Evolutionary conservation across 345 rosid genomes (phyloP), one percentile per base, ranked within the genome.

Genomic region (Physaria fendleri): DNA sequence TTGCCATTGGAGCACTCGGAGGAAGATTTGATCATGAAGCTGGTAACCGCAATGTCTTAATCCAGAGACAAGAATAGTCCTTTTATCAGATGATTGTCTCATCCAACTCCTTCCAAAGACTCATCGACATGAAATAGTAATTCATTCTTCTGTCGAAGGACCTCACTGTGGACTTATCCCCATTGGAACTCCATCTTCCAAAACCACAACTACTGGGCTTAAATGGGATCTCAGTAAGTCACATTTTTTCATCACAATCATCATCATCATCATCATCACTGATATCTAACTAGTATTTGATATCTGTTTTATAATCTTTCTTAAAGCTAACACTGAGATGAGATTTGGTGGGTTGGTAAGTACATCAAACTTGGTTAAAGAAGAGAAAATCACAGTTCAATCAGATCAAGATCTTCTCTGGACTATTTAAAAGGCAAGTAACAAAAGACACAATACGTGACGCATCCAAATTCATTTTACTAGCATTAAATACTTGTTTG

Each of bases 121-220:
- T n/a, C n/a, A n/a, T n/a, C n/a, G n/a, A n/a, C n/a, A n/a, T n/a
- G n/a, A n/a, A n/a, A n/a, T n/a, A n/a, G n/a, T n/a, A n/a, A n/a
- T n/a, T n/a, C n/a, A n/a, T n/a, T 32, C 84, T 53, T 77, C 88
- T 30, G 65, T 82, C 17, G 80, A 73, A 79, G 98, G 98, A 11
- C 90, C 98, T 0, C 85, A 88, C 52, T 91, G 96, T 20, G 96
- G 98, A 24, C 88, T 91, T 41, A 59, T 91, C 58, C 96, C 98
- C 0, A 38, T 91, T 37, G 96, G 98, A 32, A 57, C 48, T 22
- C 24, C 88, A 21, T 82, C 98, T 10, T 62, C 62, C 22, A 68
- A 75, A 54, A 88, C 92, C 59, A 78, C 95, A 8, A 88, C 95
- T 5, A 82, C 87, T 0, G 96, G 95, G 35, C 92, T 88, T 40